These are phyloP conservation scores for rapeseed (Brassica napus) DNA, from an alignment of 345 rosid genomes.

Conservation along the genomic window DNA sequence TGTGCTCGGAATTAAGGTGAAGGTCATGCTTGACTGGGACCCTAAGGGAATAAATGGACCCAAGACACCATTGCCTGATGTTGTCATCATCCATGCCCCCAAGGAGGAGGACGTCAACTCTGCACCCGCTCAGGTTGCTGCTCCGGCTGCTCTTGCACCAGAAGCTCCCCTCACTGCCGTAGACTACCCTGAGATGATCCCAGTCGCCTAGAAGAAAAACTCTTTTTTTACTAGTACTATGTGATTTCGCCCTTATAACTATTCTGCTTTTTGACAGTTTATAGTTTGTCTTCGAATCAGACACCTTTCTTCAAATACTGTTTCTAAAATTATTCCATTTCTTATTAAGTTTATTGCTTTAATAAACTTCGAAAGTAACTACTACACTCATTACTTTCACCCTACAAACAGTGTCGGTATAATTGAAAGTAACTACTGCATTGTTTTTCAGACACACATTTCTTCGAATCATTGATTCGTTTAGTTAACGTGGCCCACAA, in stretches of 20 bases:
- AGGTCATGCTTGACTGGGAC: slow-evolving; percentile 81
- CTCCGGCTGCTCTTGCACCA: slow-evolving; percentile 5
- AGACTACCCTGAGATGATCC: slow-evolving; percentile 50
- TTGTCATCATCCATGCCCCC: slow-evolving; percentile 75
- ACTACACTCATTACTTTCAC: background rate
- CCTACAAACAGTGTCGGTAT: background rate
- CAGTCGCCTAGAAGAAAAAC: slow-evolving; percentile 38
- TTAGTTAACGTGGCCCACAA: slow-evolving; percentile 24
- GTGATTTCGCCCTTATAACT: background rate
- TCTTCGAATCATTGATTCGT: slow-evolving; percentile 12
- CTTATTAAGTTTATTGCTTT: background rate
- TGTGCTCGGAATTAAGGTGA: slow-evolving; percentile 75
- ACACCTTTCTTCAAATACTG: background rate
- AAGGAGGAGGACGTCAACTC: slow-evolving; percentile 53
- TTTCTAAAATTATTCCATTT: background rate
- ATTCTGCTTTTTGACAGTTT: background rate
- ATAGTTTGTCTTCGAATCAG: background rate
- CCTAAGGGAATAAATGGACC: slow-evolving; percentile 68
- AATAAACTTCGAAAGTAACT: background rate
- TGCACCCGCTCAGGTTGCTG: background rate
- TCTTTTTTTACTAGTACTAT: background rate
- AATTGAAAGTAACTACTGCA: background rate
- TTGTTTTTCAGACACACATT: background rate
- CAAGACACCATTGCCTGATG: slow-evolving; percentile 70
- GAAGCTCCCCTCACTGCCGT: slow-evolving; percentile 37